phyloP scores from a whole-genome alignment of 1,284 basidiomycete species.

The Moniliella sp. region DNA sequence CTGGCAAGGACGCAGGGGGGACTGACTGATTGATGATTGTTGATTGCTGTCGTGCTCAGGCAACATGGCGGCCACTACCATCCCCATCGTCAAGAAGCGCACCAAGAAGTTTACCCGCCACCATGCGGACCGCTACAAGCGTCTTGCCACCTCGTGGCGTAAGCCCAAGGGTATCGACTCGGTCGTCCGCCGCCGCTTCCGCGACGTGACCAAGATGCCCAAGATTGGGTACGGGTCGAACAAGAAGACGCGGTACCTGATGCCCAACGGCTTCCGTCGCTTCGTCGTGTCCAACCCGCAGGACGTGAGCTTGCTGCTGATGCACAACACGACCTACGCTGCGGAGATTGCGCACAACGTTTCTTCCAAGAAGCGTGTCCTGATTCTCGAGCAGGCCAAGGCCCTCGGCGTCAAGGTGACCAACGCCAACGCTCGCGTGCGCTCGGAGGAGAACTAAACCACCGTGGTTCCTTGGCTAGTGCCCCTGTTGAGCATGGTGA shows the following conservation, averaged over 20 bases:
- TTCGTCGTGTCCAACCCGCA: slow-evolving; percentile 28
- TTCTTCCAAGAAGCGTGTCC: slow-evolving; percentile 79
- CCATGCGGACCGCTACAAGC: slow-evolving; percentile 32
- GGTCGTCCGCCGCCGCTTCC: slow-evolving; percentile 29
- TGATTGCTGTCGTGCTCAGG: too few relatives aligned
- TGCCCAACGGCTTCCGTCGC: slow-evolving; percentile 33
- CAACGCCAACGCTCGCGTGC: slow-evolving; percentile 78
- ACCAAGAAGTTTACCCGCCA: slow-evolving; percentile 32
- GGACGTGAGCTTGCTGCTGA: slow-evolving; percentile 31
- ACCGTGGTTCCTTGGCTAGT: too few relatives aligned
- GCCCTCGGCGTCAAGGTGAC: slow-evolving; percentile 48
- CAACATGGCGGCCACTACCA: slow-evolving; percentile 27
- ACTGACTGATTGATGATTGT: too few relatives aligned
- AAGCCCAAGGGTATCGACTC: slow-evolving; percentile 34
- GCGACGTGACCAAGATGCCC: slow-evolving; percentile 23
- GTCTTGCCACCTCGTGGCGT: slow-evolving; percentile 26
- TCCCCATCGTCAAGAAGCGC: slow-evolving; percentile 34
- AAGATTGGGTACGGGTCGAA: slow-evolving; percentile 34
- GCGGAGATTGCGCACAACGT: slow-evolving; percentile 95
- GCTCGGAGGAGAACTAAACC: slow-evolving; percentile 97
- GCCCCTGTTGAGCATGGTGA: too few relatives aligned
- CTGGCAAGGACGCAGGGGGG: too few relatives aligned
- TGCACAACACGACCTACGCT: slow-evolving; percentile 82
- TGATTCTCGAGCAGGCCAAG: slow-evolving; percentile 55
- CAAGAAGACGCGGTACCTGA: slow-evolving; percentile 34